These are phyloP conservation scores for Sporisorium reilianum DNA, from an alignment of 1,284 basidiomycete species.

Conservation along the genomic window DNA sequence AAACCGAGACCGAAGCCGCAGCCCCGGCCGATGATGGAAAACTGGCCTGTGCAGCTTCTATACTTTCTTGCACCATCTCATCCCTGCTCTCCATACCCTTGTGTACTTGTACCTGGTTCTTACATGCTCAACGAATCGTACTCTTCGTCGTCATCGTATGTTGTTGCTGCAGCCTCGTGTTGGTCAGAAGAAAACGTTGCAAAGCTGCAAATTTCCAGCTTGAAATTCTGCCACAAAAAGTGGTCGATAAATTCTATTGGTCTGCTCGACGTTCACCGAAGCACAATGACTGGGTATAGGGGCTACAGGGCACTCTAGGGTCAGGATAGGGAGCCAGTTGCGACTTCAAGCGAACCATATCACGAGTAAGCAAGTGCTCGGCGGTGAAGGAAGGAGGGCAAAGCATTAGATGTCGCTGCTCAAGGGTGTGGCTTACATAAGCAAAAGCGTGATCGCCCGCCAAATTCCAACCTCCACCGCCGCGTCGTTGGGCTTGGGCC, in stretches of 20 bases:
- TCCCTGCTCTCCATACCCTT: background rate
- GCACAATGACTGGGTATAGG: background rate
- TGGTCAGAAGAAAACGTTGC: background rate
- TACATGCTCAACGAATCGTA: background rate
- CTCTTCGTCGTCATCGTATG: too few relatives aligned
- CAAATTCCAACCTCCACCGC: conserved; percentile 42
- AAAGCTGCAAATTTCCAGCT: too few relatives aligned
- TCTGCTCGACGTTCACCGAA: too few relatives aligned
- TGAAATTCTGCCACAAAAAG: too few relatives aligned
- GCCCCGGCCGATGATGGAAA: conserved; percentile 29
- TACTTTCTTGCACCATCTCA: background rate
- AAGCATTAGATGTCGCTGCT: too few relatives aligned
- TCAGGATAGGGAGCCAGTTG: too few relatives aligned
- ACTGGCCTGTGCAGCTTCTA: background rate
- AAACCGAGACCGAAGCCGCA: conserved; percentile 43
- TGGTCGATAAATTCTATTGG: too few relatives aligned
- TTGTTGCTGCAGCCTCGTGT: background rate
- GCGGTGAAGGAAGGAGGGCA: too few relatives aligned
- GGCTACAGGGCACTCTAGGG: background rate
- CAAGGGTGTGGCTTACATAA: conserved; percentile 33
- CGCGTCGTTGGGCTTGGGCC: conserved; percentile 44
- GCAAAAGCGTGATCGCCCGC: conserved; percentile 35
- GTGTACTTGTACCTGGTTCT: background rate
- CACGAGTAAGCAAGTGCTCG: too few relatives aligned
- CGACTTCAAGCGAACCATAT: too few relatives aligned